A percentile compares a stretch with the other conserved stretches of the same genome.
phyloP scores from a whole-genome alignment of 2,329 filamentous ascomycete genomes.

The Dryadomyces quercus-mongolicae region DNA sequence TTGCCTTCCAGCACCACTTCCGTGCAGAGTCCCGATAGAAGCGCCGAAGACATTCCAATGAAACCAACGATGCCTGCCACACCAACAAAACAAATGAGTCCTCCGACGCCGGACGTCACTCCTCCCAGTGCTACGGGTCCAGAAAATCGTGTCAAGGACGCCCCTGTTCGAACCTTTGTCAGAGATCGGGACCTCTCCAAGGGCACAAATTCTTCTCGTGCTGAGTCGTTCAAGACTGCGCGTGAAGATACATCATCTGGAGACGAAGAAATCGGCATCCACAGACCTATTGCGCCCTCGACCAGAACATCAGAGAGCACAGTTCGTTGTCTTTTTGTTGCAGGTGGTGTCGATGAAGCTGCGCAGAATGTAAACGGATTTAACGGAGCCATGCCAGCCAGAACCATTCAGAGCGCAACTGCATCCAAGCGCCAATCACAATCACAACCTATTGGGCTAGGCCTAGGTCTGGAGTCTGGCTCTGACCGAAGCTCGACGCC shows the following conservation, averaged over 20 bases:
- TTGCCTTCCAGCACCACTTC: constrained; percentile 28
- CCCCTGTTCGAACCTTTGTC: constrained; percentile 28
- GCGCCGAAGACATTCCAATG: constrained; percentile 23
- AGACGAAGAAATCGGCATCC: constrained; percentile 48
- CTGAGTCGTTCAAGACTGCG: constrained; percentile 63
- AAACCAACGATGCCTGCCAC: constrained; percentile 35
- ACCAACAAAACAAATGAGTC: constrained; percentile 52
- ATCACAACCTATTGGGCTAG: constrained; percentile 26
- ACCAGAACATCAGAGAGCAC: constrained; percentile 31
- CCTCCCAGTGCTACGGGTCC: constrained; percentile 40
- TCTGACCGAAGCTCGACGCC: constrained; percentile 27
- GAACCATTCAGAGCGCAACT: not conserved
- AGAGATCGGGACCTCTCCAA: constrained; percentile 39
- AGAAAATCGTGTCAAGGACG: constrained; percentile 25
- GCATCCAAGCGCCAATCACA: constrained; percentile 14
- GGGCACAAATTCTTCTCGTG: constrained; percentile 45
- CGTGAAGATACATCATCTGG: constrained; percentile 46
- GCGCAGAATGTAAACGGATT: constrained; percentile 10
- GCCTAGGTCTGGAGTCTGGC: constrained; percentile 30
- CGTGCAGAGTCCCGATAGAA: constrained; percentile 24
- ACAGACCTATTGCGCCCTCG: constrained; percentile 24
- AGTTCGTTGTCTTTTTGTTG: constrained; percentile 19
- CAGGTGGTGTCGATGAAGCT: not conserved
- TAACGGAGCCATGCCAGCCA: not conserved
- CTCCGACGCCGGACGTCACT: constrained; percentile 65